These are phyloP conservation scores for Ganoderma resinaceum DNA, from an alignment of 1,284 basidiomycete genomes.

Conservation along the genomic window DNA sequence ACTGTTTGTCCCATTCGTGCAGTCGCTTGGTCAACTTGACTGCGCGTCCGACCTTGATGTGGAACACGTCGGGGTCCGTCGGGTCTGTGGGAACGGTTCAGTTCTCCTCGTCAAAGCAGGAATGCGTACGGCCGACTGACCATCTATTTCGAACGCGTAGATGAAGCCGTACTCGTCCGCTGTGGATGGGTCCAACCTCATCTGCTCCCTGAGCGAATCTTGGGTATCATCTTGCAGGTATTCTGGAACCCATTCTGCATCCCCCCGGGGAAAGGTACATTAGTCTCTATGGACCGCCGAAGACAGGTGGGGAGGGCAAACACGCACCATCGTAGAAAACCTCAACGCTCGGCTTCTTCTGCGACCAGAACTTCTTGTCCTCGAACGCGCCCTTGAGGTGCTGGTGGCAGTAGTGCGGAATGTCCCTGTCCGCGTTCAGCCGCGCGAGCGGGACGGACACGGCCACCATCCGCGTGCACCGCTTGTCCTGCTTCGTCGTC, in stretches of 20 bases:
- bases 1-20: constrained; percentile 79
- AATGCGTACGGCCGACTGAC: constrained; percentile 41
- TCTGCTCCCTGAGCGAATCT: constrained; percentile 67
- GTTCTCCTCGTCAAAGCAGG: not conserved
- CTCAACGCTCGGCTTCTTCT: constrained; percentile 51
- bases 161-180: constrained; percentile 76
- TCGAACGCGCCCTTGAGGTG: constrained; percentile 58
- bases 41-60: constrained; percentile 61
- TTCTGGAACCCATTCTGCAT: constrained; percentile 69
- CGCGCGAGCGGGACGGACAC: constrained; percentile 49
- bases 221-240: constrained; percentile 72
- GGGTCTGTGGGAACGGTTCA: constrained; percentile 35
- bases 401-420: constrained; percentile 69
- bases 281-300: not conserved
- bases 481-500: constrained; percentile 65
- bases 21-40: constrained; percentile 57
- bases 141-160: constrained; percentile 79
- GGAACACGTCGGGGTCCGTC: constrained; percentile 40
- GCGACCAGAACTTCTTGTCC: constrained; percentile 59
- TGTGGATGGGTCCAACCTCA: constrained; percentile 68
- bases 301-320: too few relatives aligned
- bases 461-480: constrained; percentile 69
- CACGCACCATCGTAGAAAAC: constrained; percentile 58
- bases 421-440: constrained; percentile 43
- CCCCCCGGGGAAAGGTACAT: not conserved